Evolutionary conservation across 345 rosid species (phyloP).

Genomic region (Microthlaspi erraticum): DNA sequence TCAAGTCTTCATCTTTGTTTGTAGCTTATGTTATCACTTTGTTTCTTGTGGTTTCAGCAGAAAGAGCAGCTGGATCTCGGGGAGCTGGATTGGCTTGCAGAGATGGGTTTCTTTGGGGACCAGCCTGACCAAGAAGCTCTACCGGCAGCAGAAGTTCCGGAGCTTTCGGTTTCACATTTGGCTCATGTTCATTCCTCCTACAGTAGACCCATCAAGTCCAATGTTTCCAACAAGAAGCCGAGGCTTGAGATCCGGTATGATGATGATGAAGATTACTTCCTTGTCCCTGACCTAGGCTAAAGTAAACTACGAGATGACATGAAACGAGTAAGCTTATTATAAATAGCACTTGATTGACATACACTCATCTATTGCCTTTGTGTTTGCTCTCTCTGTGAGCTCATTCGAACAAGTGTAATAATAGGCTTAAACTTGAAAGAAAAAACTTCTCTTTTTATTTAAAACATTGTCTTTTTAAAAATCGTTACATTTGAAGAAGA

Average conservation of each 20-base stretch:
- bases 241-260: conserved; percentile 63
- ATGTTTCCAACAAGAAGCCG: conserved; percentile 70
- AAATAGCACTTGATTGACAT: conserved; percentile 39
- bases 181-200: conserved; percentile 44
- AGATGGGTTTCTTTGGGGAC: conserved; percentile 67
- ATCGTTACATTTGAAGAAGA: conserved; percentile 36
- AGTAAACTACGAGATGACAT: conserved; percentile 60
- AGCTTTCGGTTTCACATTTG: conserved; percentile 58
- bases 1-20: neutral
- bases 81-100: conserved; percentile 78
- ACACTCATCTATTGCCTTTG: neutral
- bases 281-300: conserved; percentile 92
- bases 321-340: conserved; percentile 71
- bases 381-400: conserved; percentile 11
- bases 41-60: conserved; percentile 7
- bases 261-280: conserved; percentile 74
- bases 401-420: conserved; percentile 10
- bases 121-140: conserved; percentile 62
- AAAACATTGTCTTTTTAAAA: conserved; percentile 27
- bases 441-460: conserved; percentile 22
- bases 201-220: conserved; percentile 55
- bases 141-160: conserved; percentile 92
- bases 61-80: conserved; percentile 75
- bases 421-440: neutral
- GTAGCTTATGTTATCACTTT: conserved; percentile 21